Evolutionary conservation across 768 basidiomycete species (phyloP).

Genomic region (Pleurotus salmoneostramineus): DNA sequence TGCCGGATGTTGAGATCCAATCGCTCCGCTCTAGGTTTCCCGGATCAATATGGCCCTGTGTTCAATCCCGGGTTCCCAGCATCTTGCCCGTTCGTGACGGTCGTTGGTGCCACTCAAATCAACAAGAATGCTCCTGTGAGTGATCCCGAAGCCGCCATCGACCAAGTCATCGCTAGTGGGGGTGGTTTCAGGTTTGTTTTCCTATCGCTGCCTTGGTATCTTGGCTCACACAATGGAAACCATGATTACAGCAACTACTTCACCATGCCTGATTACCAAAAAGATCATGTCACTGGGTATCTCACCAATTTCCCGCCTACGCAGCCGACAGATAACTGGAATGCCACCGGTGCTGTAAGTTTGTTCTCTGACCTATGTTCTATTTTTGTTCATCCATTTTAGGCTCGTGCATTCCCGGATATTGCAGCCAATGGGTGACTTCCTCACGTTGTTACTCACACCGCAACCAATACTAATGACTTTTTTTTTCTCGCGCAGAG

Average conservation of each 20-base stretch:
- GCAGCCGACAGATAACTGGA: conserved; percentile 20
- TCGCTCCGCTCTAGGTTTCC: not conserved
- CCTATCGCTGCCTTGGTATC: not conserved
- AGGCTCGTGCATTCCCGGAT: conserved; percentile 46
- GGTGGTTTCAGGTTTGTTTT: conserved; percentile 24
- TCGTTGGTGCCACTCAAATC: conserved; percentile 41
- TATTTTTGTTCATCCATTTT: conserved; percentile 13
- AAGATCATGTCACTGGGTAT: conserved; percentile 29
- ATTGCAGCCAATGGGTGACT: conserved; percentile 37
- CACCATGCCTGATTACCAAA: conserved; percentile 32
- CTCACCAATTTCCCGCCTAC: conserved; percentile 24
- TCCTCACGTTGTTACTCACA: not conserved
- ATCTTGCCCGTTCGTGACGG: conserved; percentile 28
- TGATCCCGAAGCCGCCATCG: conserved; percentile 31
- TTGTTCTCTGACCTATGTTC: conserved; percentile 1
- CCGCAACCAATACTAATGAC: not conserved
- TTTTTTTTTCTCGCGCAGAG: conserved; percentile 14
- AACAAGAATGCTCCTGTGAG: conserved; percentile 23
- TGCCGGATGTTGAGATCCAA: not conserved
- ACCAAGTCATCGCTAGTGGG: conserved; percentile 31
- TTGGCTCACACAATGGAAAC: not conserved
- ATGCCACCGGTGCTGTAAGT: conserved; percentile 27
- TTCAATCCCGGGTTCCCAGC: conserved; percentile 34
- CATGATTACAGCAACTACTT: conserved; percentile 32
- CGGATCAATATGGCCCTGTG: conserved; percentile 13